These are phyloP conservation scores for Aureobasidium pullulans DNA, from an alignment of 2,329 filamentous ascomycete genomes.

Conservation along the genomic window DNA sequence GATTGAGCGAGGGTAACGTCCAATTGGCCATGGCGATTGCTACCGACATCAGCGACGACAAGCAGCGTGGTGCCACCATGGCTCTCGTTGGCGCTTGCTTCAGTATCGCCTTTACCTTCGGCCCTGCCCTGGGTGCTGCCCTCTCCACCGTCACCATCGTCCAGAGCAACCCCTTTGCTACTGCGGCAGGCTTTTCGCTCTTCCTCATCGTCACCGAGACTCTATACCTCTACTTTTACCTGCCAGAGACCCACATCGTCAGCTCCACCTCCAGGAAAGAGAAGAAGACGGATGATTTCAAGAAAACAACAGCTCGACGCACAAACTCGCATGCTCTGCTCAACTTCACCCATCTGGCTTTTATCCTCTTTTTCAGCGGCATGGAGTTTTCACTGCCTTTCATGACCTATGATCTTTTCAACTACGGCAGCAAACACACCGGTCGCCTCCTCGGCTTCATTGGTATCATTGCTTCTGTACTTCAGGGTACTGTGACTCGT, in stretches of 20 bases:
- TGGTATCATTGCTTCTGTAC: conserved; percentile 80
- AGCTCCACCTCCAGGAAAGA: conserved; percentile 14
- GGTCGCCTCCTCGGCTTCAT: conserved; percentile 84
- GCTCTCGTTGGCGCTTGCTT: conserved; percentile 94
- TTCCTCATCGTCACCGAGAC: conserved; percentile 81
- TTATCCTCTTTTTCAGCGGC: conserved; percentile 93
- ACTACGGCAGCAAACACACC: conserved; percentile 70
- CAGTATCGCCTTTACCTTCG: conserved; percentile 94
- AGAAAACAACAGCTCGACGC: conserved; percentile 30
- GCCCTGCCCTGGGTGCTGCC: conserved; percentile 83
- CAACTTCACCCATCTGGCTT: conserved; percentile 79
- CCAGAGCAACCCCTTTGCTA: conserved; percentile 85
- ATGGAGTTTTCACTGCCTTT: conserved; percentile 98
- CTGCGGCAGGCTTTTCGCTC: conserved; percentile 81
- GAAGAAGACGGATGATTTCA: conserved; percentile 13
- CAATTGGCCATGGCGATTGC: conserved; percentile 95
- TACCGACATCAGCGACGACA: conserved; percentile 86
- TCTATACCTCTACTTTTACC: conserved; percentile 69
- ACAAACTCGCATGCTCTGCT: conserved; percentile 81
- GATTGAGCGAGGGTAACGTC: conserved; percentile 92
- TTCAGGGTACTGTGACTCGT: conserved; percentile 87
- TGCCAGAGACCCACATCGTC: conserved; percentile 73
- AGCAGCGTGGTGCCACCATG: conserved; percentile 83
- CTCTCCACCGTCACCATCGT: conserved; percentile 71
- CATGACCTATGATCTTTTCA: conserved; percentile 92